Conservation (phyloP, 1,284 basidiomycete species). For the Ganoderma boninense region DNA sequence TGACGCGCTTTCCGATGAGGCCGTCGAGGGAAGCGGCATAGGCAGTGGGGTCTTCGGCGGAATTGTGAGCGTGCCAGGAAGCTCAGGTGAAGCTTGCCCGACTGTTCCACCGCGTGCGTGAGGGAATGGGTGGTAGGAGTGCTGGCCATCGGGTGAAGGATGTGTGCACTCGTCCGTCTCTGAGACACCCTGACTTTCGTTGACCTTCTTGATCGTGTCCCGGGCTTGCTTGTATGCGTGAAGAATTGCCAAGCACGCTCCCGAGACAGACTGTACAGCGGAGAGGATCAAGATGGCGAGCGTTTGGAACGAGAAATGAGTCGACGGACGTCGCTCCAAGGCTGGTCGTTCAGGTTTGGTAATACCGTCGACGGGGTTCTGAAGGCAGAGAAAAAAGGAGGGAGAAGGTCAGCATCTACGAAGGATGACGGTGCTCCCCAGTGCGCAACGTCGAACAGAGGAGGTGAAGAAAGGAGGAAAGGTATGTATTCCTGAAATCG, state of each 20-base stretch:
- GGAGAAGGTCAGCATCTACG: slow-evolving; percentile 17
- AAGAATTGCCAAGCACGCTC: slow-evolving; percentile 69
- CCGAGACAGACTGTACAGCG: slow-evolving; percentile 74
- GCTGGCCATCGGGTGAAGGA: background rate
- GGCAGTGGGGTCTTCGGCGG: slow-evolving; percentile 5
- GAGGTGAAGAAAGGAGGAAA: background rate
- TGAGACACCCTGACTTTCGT: slow-evolving; percentile 44
- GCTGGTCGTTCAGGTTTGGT: slow-evolving; percentile 23
- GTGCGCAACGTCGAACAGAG: slow-evolving; percentile 1
- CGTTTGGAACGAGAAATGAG: slow-evolving; percentile 61
- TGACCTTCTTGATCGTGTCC: slow-evolving; percentile 70
- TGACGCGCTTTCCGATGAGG: slow-evolving; percentile 24
- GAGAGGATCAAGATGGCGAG: slow-evolving; percentile 75
- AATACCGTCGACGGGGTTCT: slow-evolving; percentile 1
- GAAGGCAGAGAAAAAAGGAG: background rate
- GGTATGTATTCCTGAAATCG: slow-evolving; percentile 15
- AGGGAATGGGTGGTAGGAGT: background rate
- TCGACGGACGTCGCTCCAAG: slow-evolving; percentile 33
- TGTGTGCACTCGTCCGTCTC: background rate
- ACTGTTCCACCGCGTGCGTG: slow-evolving; percentile 8
- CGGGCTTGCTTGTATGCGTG: slow-evolving; percentile 72
- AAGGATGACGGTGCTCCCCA: background rate
- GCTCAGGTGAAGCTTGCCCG: slow-evolving; percentile 5
- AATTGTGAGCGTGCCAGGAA: slow-evolving; percentile 25
- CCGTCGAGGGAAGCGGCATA: slow-evolving; percentile 15